phyloP scores from a whole-genome alignment of 176 grass and related monocot genomes.

The Rhynchospora breviuscula region DNA sequence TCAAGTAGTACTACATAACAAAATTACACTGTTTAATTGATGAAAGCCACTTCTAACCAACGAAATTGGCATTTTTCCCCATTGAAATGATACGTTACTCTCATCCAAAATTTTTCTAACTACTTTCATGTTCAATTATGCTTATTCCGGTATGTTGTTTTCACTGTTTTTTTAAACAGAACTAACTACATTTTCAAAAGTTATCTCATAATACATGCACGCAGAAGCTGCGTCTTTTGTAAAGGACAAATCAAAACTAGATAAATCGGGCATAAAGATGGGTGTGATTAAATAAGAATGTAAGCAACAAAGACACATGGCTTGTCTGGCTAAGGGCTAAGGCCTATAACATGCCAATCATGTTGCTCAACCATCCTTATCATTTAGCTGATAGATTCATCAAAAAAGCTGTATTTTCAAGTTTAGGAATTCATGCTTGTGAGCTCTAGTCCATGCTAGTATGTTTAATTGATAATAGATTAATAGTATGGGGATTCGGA shows the following conservation, averaged over 20 bases:
- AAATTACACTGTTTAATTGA: not conserved
- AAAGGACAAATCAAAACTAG: not conserved
- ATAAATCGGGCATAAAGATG: not conserved
- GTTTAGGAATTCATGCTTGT: not conserved
- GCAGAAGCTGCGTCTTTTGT: not conserved
- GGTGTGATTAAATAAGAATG: not conserved
- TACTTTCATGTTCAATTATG: not conserved
- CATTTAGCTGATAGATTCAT: not conserved
- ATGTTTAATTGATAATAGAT: not conserved
- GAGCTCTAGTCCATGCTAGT: not conserved
- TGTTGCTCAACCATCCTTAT: not conserved
- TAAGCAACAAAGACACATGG: slow-evolving; percentile 13
- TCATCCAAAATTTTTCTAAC: no score
- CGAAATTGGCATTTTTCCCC: not conserved
- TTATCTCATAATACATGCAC: not conserved
- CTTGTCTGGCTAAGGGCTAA: not conserved
- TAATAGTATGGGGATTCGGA: not conserved
- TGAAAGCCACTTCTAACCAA: not conserved
- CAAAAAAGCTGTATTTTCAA: slow-evolving; percentile 1
- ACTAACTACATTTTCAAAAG: not conserved
- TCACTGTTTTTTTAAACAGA: not conserved
- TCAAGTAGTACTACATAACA: not conserved
- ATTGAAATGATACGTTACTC: no score
- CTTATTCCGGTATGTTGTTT: not conserved
- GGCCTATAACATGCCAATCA: slow-evolving; percentile 15